Base-by-base conservation (phyloP, 2,329 filamentous ascomycete genomes). In the Didymella segeticola region DNA sequence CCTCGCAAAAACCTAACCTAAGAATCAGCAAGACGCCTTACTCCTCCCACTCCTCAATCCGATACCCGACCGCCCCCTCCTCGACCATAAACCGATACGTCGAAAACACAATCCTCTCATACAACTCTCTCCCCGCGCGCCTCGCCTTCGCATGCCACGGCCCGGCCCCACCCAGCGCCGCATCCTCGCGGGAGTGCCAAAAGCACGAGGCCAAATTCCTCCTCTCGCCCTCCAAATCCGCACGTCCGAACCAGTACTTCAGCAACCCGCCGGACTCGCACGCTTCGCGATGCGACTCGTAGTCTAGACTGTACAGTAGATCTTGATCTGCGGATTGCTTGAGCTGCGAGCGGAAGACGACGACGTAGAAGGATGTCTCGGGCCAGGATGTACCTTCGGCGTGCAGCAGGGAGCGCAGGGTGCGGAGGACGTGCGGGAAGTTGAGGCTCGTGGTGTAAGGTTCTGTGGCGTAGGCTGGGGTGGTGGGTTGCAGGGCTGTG, bases 161-260 rank as follows among this genome's bases (percentile, higher is more conserved):
- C 0, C 83, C 84, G 2, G 67, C 64, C 1, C 84, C 81, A 75
- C 89, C 74, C 74, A 83, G 76, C 81, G 89, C 75, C 79, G 83
- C 75, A 82, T 85, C 77, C 78, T 84, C 70, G 10, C 78, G 74
- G 79, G 83, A 74, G 76, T 86, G 73, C 85, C 84, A 80, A 77
- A 90, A 70, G 82, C 79, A 80, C 42, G 92, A 96, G 36, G 93
- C 93, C 66, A 97, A 75, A 76, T 96, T 96, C 68, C 85, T 81
- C 57, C 88, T 82, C 45, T 89, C 80, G 36, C 73, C 78, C 1
- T 26, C 23, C 17, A 49, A 6, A 76, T 96, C 86, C 17, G 89
- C 87, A 27, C 78, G 80, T 2, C 91, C 91, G 73, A 96, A 96
- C 91, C 93, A 96, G 75, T 97, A 96, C 74, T 96, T 96, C 69